These are phyloP conservation scores for Daedaleopsis sinensis DNA, from an alignment of 768 basidiomycete genomes.

Conservation along the genomic window DNA sequence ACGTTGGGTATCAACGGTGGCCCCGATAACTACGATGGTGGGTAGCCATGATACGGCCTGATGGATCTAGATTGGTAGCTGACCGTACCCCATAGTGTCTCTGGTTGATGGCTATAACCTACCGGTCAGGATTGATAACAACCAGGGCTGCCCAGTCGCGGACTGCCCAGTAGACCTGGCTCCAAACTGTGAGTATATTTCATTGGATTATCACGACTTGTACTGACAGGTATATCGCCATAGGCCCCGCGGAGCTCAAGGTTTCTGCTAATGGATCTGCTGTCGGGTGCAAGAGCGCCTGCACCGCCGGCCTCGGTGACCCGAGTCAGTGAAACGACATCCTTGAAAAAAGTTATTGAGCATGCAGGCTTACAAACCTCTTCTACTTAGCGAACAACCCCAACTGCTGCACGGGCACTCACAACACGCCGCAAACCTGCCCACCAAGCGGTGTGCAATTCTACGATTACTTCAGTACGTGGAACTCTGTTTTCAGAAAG, in stretches of 20 bases:
- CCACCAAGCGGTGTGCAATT: conserved; percentile 47
- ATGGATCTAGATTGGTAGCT: not conserved
- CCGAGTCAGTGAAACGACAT: conserved; percentile 23
- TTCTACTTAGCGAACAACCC: conserved; percentile 47
- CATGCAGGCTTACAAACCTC: not conserved
- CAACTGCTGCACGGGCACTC: conserved; percentile 66
- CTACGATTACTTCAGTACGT: conserved; percentile 52
- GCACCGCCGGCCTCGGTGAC: conserved; percentile 42
- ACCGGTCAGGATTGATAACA: conserved; percentile 35
- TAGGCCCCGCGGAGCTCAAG: conserved; percentile 31
- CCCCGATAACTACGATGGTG: conserved; percentile 36
- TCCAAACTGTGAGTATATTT: conserved; percentile 14
- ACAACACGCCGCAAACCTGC: conserved; percentile 56
- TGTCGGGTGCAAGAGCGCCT: conserved; percentile 48
- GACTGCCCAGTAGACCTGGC: conserved; percentile 39
- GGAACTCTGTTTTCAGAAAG: not conserved
- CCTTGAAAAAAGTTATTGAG: not conserved
- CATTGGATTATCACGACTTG: not conserved
- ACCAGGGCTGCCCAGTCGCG: conserved; percentile 33
- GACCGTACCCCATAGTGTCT: conserved; percentile 22
- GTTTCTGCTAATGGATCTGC: conserved; percentile 37
- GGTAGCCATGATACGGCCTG: not conserved
- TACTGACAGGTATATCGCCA: not conserved
- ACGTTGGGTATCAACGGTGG: conserved; percentile 30
- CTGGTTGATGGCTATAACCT: conserved; percentile 36